Evolutionary conservation across 345 rosid genomes (phyloP).

Genomic region (Melastoma malabathricum): DNA sequence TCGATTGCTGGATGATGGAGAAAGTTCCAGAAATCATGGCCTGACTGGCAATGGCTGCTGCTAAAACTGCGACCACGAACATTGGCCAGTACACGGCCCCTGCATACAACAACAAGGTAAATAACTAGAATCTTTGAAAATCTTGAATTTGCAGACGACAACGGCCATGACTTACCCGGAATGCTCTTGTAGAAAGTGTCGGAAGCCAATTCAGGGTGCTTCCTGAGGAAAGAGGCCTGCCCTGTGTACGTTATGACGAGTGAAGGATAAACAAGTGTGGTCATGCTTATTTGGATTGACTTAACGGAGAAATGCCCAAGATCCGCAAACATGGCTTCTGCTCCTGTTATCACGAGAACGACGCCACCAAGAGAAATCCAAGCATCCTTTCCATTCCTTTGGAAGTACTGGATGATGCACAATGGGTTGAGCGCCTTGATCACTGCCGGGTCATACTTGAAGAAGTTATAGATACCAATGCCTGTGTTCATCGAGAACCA

Average conservation of each 20-base stretch:
- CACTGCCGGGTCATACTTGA: conserved; percentile 12
- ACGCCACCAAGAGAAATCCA: conserved; percentile 27
- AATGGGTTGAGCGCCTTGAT: conserved; percentile 17
- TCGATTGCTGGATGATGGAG: conserved; percentile 45
- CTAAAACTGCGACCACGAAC: conserved; percentile 13
- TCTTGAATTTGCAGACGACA: no score
- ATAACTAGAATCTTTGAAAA: neutral
- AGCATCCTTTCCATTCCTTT: conserved; percentile 12
- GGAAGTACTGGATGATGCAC: conserved; percentile 15
- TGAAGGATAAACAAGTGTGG: conserved; percentile 25
- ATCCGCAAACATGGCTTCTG: conserved; percentile 48
- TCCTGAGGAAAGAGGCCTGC: conserved; percentile 20
- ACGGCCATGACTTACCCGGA: conserved; percentile 8
- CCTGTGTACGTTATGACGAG: conserved; percentile 26
- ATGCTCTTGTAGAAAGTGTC: conserved; percentile 18
- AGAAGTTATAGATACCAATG: conserved; percentile 16
- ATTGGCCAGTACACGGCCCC: conserved; percentile 23
- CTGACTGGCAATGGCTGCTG: conserved; percentile 41
- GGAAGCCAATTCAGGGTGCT: conserved; percentile 2
- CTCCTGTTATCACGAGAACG: conserved; percentile 18
- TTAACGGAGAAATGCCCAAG: conserved; percentile 40
- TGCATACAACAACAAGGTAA: conserved; percentile 5
- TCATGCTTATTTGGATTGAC: conserved; percentile 33
- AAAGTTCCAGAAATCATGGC: conserved; percentile 45
- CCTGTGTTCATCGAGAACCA: conserved; percentile 13